A percentile compares a stretch with the other conserved stretches of the same genome.
These are phyloP conservation scores for Pistacia atlantica DNA, from an alignment of 345 rosid species.

Conservation along the genomic window DNA sequence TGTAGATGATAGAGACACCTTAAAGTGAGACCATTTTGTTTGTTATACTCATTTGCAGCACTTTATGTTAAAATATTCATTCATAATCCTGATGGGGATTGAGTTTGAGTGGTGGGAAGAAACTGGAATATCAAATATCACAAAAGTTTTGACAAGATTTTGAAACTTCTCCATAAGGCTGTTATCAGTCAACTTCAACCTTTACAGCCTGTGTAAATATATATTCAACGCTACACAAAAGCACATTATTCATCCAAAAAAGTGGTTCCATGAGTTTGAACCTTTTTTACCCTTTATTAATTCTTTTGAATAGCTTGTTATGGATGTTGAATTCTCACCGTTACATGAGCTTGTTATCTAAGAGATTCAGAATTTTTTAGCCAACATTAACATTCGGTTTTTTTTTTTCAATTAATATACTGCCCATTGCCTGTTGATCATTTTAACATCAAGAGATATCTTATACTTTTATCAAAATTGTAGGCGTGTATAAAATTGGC, in stretches of 20 bases:
- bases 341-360: too few relatives aligned
- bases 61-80: neutral
- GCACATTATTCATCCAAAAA: neutral
- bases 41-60: neutral
- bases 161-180: neutral
- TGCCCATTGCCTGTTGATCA: too few relatives aligned
- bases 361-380: too few relatives aligned
- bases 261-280: neutral
- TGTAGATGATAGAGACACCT: slow-evolving; percentile 8
- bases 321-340: too few relatives aligned
- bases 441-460: too few relatives aligned
- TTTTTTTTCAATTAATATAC: too few relatives aligned
- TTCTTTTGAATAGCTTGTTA: too few relatives aligned
- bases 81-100: neutral
- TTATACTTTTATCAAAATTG: too few relatives aligned
- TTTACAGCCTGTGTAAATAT: slow-evolving; percentile 16
- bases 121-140: neutral
- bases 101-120: neutral
- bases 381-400: too few relatives aligned
- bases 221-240: neutral
- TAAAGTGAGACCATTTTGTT: neutral
- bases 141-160: neutral
- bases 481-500: too few relatives aligned
- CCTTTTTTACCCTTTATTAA: too few relatives aligned
- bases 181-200: slow-evolving; percentile 8